A percentile compares a stretch with the other conserved stretches of the same genome.
These are phyloP conservation scores for Posidonia oceanica DNA, from an alignment of 116 monocot species.

Conservation along the genomic window DNA sequence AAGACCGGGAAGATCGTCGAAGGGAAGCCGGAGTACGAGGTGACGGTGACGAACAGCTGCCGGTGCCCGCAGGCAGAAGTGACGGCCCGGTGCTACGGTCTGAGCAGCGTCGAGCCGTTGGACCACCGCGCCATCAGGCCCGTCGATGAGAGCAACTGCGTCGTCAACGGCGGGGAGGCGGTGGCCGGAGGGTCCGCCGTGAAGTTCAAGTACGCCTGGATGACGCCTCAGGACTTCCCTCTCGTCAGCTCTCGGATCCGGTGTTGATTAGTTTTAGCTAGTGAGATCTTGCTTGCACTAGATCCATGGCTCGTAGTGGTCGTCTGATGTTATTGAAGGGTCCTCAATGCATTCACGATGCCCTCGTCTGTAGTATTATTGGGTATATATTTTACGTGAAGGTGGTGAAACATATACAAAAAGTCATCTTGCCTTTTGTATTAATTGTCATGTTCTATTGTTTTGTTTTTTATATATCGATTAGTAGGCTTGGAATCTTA, in stretches of 20 bases:
- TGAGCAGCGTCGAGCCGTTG: constrained; percentile 24
- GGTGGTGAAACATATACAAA: too few relatives aligned
- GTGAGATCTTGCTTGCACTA: constrained; percentile 5
- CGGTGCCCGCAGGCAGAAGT: constrained; percentile 21
- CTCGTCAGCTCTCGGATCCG: constrained; percentile 19
- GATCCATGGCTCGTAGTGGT: background rate
- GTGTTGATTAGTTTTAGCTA: background rate
- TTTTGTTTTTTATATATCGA: too few relatives aligned
- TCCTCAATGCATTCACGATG: too few relatives aligned
- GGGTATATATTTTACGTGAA: too few relatives aligned
- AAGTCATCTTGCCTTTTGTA: too few relatives aligned
- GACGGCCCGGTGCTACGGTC: constrained; percentile 17
- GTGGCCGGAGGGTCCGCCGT: constrained; percentile 9
- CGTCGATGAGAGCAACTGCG: constrained; percentile 13
- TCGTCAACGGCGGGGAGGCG: constrained; percentile 15
- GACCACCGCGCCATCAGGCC: constrained; percentile 13
- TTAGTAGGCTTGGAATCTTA: too few relatives aligned
- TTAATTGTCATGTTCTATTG: too few relatives aligned
- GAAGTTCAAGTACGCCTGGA: constrained; percentile 31
- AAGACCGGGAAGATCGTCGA: constrained; percentile 23
- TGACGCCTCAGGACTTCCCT: constrained; percentile 31
- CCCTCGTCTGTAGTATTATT: too few relatives aligned
- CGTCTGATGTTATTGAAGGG: background rate
- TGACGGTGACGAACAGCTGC: constrained; percentile 27
- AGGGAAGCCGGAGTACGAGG: constrained; percentile 31